Conservation (phyloP, 2,329 filamentous ascomycete species). For the Talaromyces sp. region DNA sequence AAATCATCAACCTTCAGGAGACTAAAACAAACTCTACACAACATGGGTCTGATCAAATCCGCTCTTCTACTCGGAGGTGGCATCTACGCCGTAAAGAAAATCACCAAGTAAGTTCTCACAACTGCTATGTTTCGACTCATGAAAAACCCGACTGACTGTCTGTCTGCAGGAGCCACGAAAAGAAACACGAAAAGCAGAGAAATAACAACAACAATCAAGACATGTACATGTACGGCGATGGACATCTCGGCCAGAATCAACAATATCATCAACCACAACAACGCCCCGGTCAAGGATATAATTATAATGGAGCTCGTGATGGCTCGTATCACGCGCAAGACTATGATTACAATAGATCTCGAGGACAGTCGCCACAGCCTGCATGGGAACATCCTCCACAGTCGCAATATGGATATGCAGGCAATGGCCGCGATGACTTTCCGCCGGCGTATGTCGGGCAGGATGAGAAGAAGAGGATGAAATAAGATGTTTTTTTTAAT, state of each 20-base stretch:
- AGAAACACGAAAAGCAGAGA: background rate
- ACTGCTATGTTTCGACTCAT: background rate
- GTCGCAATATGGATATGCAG: background rate
- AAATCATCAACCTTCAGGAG: no score
- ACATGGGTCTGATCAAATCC: slow-evolving; percentile 14
- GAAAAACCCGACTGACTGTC: background rate
- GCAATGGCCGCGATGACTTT: background rate
- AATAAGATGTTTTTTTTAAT: background rate
- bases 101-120: background rate
- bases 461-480: background rate
- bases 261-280: background rate
- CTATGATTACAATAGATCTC: background rate
- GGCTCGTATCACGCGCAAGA: background rate
- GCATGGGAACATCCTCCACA: background rate
- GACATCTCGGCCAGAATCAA: background rate
- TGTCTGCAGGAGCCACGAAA: background rate
- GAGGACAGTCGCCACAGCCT: background rate
- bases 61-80: slow-evolving; percentile 2
- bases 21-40: background rate
- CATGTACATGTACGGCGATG: background rate
- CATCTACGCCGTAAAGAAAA: slow-evolving; percentile 3
- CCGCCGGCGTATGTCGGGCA: background rate
- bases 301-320: background rate
- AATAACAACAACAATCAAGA: background rate
- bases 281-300: background rate